Conservation (phyloP, 805 yeast genomes). For the Myxozyma lipomycoides region DNA sequence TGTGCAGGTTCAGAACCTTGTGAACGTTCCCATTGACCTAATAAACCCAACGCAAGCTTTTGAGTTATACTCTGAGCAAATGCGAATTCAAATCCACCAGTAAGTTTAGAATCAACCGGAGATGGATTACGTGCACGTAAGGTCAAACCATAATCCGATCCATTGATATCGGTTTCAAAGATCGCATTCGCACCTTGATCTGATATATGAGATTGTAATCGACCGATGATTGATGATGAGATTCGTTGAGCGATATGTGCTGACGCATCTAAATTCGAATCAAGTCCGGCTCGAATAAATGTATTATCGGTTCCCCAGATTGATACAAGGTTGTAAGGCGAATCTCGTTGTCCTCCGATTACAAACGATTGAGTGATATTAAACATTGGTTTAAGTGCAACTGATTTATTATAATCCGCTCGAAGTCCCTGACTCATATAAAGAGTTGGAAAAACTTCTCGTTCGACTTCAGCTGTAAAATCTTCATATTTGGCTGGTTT, state of each 20-base stretch:
- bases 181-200: constrained; percentile 59
- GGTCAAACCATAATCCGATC: constrained; percentile 80
- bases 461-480: constrained; percentile 85
- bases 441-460: constrained; percentile 87
- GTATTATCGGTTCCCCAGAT: constrained; percentile 80
- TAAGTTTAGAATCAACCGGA: constrained; percentile 64
- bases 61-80: constrained; percentile 84
- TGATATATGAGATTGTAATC: constrained; percentile 25
- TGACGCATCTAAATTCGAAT: constrained; percentile 53
- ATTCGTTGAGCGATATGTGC: constrained; percentile 21
- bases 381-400: constrained; percentile 87
- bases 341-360: constrained; percentile 62
- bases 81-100: constrained; percentile 91
- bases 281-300: constrained; percentile 87
- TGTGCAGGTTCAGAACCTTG: constrained; percentile 74
- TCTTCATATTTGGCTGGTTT: constrained; percentile 96
- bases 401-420: constrained; percentile 92
- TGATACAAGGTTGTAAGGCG: constrained; percentile 88
- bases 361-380: constrained; percentile 93
- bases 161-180: constrained; percentile 93
- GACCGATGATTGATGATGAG: constrained; percentile 7
- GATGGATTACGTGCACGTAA: constrained; percentile 90
- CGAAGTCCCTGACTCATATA: constrained; percentile 92
- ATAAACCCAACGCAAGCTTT: constrained; percentile 81
- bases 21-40: constrained; percentile 71